Percentiles rank a stretch among this genome's conserved stretches.
These are phyloP conservation scores for Fusarium papillatum DNA, from an alignment of 2,329 filamentous ascomycete species.

Conservation along the genomic window DNA sequence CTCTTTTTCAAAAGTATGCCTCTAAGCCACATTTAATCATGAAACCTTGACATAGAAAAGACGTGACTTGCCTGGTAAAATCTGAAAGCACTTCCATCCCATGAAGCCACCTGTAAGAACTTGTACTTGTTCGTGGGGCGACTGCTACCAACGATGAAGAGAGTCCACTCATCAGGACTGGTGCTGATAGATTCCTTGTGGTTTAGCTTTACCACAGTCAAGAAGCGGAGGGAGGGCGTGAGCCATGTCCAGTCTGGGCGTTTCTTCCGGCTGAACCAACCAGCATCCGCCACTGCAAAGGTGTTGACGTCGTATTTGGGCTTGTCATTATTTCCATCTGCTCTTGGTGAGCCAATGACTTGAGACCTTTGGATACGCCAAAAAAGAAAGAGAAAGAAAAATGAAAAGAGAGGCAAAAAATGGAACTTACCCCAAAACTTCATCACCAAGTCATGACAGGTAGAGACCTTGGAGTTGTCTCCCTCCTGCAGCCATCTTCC, in stretches of 20 bases:
- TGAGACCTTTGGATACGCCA: background rate
- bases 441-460: background rate
- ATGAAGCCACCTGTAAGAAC: background rate
- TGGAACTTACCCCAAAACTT: background rate
- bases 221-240: background rate
- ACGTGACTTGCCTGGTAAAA: background rate
- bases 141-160: background rate
- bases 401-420: background rate
- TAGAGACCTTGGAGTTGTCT: background rate
- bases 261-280: background rate
- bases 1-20: background rate
- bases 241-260: background rate
- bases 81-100: background rate
- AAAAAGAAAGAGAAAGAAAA: background rate
- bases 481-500: background rate
- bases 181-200: background rate
- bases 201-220: background rate
- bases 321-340: background rate
- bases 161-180: background rate
- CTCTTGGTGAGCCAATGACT: background rate
- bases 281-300: background rate
- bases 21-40: background rate
- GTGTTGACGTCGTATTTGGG: background rate
- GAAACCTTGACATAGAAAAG: background rate
- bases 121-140: background rate